Base-by-base conservation (phyloP, 2,329 filamentous ascomycete species). In the Zymoseptoria passerinii region DNA sequence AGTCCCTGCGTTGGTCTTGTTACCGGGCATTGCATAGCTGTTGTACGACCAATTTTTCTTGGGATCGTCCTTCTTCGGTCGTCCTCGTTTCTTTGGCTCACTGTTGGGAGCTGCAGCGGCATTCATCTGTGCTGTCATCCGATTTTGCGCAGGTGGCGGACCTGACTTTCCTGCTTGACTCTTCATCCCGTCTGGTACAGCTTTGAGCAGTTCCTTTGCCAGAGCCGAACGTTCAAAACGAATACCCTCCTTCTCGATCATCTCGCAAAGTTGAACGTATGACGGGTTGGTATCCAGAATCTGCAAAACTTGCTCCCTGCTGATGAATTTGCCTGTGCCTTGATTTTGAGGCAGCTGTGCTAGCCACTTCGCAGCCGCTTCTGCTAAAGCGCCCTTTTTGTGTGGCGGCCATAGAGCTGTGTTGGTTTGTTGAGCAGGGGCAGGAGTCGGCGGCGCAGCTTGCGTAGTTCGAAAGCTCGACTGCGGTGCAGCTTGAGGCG, bases 241-340 rank as follows among this genome's bases (percentile, higher is more conserved):
- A 16, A 82, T 70, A 0, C 78, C 79, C 63, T 74, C 74, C 1
- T 63, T 66, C 61, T 85, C 82, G 4, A 84, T 68, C 51, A 74
- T 72, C 59, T 80, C 76, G 64, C 82, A 85, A 2, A 84, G 69
- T 54, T 80, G 75, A 59, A 78, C 76, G 61, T 84, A 84, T 2
- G 76, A 80, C 1, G 81, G 81, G 62, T 83, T 83, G 7, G 70
- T 66, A 53, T 82, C 73, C 8, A 85, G 72, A 44, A 83, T 73
- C 1, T 66, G 67, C 20, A 77, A 67, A 8, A 84, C 71, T 19
- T 76, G 70, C 8, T 74, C 68, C 8, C 72, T 58, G 8, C 70
- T 68, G 7, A 80, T 67, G 6, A 65, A 63, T 48, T 74, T 76
- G 3, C 65, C 66, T 19, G 55, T 58, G 61, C 80, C 81, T 19